Percentiles rank a stretch among this genome's conserved stretches.
phyloP scores from a whole-genome alignment of 2,329 filamentous ascomycete species.

The Pseudocercospora vitis region DNA sequence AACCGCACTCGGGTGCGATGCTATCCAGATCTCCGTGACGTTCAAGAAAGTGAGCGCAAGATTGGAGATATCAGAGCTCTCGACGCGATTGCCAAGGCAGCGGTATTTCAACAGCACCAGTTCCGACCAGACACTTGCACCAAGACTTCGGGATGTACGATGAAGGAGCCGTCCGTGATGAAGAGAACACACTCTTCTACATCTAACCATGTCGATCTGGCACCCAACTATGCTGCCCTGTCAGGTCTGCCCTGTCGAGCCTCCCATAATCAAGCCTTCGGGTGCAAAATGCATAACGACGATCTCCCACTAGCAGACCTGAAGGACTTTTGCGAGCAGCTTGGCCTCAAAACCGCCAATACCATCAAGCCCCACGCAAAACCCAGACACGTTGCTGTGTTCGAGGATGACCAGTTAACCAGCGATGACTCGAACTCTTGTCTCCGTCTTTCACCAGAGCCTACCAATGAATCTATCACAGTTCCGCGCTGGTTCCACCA shows the following conservation, averaged over 20 bases:
- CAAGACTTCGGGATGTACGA: background rate
- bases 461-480: background rate
- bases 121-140: conserved; percentile 14
- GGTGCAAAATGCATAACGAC: background rate
- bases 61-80: conserved; percentile 13
- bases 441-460: background rate
- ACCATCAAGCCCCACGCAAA: background rate
- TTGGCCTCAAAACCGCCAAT: background rate
- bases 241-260: background rate
- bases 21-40: conserved; percentile 10
- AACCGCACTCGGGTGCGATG: conserved; percentile 6
- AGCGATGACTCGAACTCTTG: too few relatives aligned
- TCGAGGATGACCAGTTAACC: background rate
- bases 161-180: conserved; percentile 5
- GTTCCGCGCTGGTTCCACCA: conserved; percentile 13
- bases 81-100: background rate
- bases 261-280: background rate
- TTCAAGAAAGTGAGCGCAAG: conserved; percentile 13
- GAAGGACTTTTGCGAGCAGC: background rate
- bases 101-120: background rate
- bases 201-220: background rate
- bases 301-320: background rate
- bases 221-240: background rate
- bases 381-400: background rate
- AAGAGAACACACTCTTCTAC: conserved; percentile 10